Evolutionary conservation across 805 yeast species (phyloP), one percentile per base, ranked within the genome.

Genomic region (Teunomyces stri): DNA sequence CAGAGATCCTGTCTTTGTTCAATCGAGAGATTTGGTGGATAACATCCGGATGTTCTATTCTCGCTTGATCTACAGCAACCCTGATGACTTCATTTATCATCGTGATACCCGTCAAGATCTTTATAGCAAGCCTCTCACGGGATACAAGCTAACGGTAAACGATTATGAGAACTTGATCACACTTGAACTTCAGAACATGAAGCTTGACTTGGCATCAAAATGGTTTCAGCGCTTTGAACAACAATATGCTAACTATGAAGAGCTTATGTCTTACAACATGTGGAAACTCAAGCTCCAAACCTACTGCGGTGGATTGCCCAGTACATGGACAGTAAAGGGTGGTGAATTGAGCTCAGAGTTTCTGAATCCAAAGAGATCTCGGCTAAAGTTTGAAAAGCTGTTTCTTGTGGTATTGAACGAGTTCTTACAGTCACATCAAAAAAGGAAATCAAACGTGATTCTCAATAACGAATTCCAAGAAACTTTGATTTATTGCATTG

Each of bases 111-210:
- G 61, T 38, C 37, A 40, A 0, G 47, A 52, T 43, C 45, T 62
- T 21, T 55, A 61, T 46, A 51, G 57, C 6, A 37, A 41, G 10
- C 21, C 47, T 4, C 41, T 51, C 15, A 47, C 52, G 2, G 60
- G 55, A 1, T 55, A 55, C 41, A 45, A 43, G 28, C 49, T 68
- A 25, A 44, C 51, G 2, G 49, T 56, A 2, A 46, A 47, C 3
- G 77, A 73, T 55, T 70, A 61, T 51, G 76, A 72, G 49, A 72
- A 69, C 53, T 57, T 73, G 49, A 63, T 72, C 15, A 16, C 43
- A 37, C 55, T 72, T 44, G 77, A 72, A 51, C 54, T 64, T 43
- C 50, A 55, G 45, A 71, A 68, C 54, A 51, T 49, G n/a, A 72
- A 70, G 48, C 49, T 66, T 33, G 77, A 72, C 54, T 61, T 72